Conservation (phyloP, 1,284 basidiomycete species). For the Cutaneotrichosporon cavernicola region DNA sequence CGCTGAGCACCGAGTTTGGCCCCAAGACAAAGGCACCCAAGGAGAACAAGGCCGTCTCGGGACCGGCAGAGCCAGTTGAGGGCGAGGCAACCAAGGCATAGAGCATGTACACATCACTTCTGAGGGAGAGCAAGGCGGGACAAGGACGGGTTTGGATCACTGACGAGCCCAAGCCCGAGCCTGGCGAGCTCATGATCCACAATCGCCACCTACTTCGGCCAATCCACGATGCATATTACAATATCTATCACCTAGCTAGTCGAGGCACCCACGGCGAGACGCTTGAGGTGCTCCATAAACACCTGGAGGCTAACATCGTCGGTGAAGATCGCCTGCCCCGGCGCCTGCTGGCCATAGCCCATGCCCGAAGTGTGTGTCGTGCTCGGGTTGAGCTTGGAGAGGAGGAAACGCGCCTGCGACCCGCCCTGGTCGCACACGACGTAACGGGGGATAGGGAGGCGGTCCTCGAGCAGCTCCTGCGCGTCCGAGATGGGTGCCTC, state of each 20-base stretch:
- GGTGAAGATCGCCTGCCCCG: conserved; percentile 93
- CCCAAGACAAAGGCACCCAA: neutral
- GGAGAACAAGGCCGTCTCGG: neutral
- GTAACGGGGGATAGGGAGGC: conserved; percentile 95
- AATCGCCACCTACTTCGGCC: neutral
- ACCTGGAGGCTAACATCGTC: conserved; percentile 97
- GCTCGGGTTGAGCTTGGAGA: conserved; percentile 95
- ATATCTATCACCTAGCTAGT: conserved; percentile 37
- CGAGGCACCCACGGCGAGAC: conserved; percentile 59
- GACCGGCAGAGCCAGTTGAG: neutral
- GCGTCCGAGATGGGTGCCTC: conserved; percentile 72
- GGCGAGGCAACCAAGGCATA: neutral
- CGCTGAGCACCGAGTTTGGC: neutral
- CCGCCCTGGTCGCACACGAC: conserved; percentile 98
- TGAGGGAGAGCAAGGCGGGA: neutral
- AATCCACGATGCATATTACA: conserved; percentile 9
- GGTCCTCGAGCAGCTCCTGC: conserved; percentile 88
- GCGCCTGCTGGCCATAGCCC: conserved; percentile 67
- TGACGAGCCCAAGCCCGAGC: no score
- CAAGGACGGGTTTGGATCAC: neutral
- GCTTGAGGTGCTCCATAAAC: conserved; percentile 93
- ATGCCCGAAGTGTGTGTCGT: conserved; percentile 93
- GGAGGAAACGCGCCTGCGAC: conserved; percentile 93
- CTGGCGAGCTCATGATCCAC: no score
- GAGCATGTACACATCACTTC: conserved; percentile 2